A percentile compares a stretch with the other conserved stretches of the same genome.
phyloP scores from a whole-genome alignment of 129 eudicot genomes.

The Lactuca saligna region DNA sequence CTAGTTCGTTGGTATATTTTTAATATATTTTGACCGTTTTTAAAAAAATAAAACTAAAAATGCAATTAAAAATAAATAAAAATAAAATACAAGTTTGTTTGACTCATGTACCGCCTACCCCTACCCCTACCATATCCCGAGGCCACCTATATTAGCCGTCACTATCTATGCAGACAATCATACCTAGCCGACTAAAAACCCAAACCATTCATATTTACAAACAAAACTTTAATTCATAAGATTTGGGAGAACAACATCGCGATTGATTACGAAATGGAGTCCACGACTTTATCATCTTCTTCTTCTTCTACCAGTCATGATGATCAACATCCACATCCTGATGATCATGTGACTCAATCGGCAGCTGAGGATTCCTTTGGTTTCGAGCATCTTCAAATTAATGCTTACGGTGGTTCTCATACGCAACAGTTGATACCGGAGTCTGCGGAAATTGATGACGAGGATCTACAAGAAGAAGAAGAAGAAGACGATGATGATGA shows the following conservation, averaged over 20 bases:
- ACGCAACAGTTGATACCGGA: neutral
- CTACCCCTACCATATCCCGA: neutral
- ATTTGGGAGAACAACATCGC: neutral
- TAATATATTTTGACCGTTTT: no score
- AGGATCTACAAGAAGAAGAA: slow-evolving; percentile 2
- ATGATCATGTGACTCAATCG: neutral
- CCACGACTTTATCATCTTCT: slow-evolving; percentile 4
- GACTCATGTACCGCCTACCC: neutral
- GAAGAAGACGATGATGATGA: slow-evolving; percentile 9
- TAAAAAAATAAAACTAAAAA: neutral
- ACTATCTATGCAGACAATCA: slow-evolving; percentile 22
- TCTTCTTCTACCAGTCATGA: slow-evolving; percentile 8
- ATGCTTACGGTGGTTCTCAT: neutral
- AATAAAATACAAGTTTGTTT: neutral
- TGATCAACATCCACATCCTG: slow-evolving; percentile 10
- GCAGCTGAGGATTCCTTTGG: slow-evolving; percentile 11
- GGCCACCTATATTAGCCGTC: slow-evolving; percentile 33
- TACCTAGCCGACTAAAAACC: neutral
- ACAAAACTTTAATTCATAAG: neutral
- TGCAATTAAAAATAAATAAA: neutral
- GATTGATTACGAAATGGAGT: neutral
- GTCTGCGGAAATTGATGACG: slow-evolving; percentile 18
- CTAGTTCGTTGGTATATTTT: no score
- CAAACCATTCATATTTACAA: neutral
- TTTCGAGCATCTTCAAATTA: slow-evolving; percentile 13